Evolutionary conservation across 257 asterid genomes (phyloP).

Genomic region (Ocimum tenuiflorum): DNA sequence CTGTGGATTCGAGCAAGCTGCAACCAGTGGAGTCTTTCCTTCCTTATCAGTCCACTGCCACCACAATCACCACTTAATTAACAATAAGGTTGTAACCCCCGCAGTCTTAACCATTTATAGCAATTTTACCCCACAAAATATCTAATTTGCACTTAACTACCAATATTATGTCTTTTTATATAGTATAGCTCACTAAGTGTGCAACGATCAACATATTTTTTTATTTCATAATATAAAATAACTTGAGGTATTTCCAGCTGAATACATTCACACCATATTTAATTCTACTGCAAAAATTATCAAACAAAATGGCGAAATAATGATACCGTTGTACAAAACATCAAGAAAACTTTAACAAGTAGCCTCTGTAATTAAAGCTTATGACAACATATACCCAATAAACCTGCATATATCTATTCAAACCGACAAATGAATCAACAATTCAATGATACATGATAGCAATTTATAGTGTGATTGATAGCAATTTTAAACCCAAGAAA

Average conservation of each 20-base stretch:
- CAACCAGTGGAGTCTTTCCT: conserved; percentile 82
- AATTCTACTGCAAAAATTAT: not conserved
- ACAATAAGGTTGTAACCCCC: not conserved
- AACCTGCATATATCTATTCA: not conserved
- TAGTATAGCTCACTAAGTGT: not conserved
- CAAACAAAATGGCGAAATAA: not conserved
- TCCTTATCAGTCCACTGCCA: conserved; percentile 82
- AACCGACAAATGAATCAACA: not conserved
- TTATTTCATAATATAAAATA: not conserved
- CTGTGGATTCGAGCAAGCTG: conserved; percentile 68
- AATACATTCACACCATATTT: not conserved
- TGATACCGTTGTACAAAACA: not conserved
- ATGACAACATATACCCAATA: not conserved
- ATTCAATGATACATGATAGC: not conserved
- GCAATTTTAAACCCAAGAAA: too few relatives aligned
- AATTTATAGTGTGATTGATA: not conserved
- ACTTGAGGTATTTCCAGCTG: not conserved
- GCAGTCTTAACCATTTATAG: conserved; percentile 1
- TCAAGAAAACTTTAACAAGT: not conserved
- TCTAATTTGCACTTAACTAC: not conserved
- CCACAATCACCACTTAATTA: conserved; percentile 21
- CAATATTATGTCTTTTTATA: not conserved
- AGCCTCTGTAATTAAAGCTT: not conserved
- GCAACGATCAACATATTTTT: not conserved
- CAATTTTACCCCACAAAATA: not conserved